A percentile compares a stretch with the other conserved stretches of the same genome.
Conservation (phyloP, 208 protist species). For the Naegleria fowleri region DNA sequence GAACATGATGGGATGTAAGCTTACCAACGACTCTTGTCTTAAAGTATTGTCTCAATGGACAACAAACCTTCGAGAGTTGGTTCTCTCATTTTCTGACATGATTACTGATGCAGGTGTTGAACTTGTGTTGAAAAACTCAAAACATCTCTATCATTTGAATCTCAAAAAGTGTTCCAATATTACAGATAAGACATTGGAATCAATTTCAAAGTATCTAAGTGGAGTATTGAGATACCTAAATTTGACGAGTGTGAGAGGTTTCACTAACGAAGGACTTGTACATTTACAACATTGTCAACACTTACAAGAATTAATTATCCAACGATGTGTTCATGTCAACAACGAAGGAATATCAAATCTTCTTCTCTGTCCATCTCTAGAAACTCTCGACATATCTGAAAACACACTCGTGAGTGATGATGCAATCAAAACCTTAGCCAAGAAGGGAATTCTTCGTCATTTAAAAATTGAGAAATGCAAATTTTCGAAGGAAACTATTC, state of each 20-base stretch:
- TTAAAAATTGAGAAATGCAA: conserved; percentile 5
- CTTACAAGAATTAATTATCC: not conserved
- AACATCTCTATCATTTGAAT: not conserved
- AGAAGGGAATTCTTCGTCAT: not conserved
- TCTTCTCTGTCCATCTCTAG: not conserved
- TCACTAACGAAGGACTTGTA: not conserved
- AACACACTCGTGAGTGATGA: not conserved
- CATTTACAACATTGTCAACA: not conserved
- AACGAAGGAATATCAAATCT: not conserved
- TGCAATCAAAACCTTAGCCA: not conserved
- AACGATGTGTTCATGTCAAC: not conserved
- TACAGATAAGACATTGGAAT: not conserved
- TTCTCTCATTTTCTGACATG: not conserved
- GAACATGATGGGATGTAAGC: conserved; percentile 22
- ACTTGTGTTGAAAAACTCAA: not conserved
- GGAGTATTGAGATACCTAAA: not conserved
- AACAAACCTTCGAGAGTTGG: not conserved
- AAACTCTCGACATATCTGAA: not conserved
- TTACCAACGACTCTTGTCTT: not conserved
- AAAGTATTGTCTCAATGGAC: not conserved
- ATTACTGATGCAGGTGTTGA: conserved; percentile 22
- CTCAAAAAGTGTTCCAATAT: not conserved
- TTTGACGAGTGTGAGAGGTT: not conserved
- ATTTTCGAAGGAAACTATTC: not conserved
- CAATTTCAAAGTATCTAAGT: not conserved